Conservation (phyloP, 176 grass and related monocot species). For the Saccharum officinarum region DNA sequence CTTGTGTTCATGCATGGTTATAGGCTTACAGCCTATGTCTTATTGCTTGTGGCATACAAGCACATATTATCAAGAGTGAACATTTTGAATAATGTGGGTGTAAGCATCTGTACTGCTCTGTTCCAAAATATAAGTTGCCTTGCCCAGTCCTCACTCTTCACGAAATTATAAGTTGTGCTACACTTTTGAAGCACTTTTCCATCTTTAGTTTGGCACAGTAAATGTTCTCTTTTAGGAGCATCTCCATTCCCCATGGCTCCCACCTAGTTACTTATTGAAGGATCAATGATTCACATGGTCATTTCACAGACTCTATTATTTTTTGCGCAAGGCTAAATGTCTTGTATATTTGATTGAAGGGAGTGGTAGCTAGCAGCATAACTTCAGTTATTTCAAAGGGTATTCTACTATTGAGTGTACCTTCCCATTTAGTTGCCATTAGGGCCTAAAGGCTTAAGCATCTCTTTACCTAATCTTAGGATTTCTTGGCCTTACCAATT, state of each 20-base stretch:
- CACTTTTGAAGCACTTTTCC: not conserved
- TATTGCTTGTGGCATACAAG: constrained; percentile 12
- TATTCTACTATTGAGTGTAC: not conserved
- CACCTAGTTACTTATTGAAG: not conserved
- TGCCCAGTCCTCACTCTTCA: not conserved
- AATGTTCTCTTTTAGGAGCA: not conserved
- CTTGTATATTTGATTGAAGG: not conserved
- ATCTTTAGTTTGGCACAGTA: not conserved
- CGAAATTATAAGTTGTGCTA: not conserved
- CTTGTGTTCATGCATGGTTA: not conserved
- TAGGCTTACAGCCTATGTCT: not conserved
- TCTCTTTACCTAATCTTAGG: not conserved
- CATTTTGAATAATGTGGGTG: not conserved
- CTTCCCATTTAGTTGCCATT: not conserved
- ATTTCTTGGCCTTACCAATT: constrained; percentile 3
- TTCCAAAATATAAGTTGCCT: constrained; percentile 14
- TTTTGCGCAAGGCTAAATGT: not conserved
- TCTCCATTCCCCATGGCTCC: not conserved
- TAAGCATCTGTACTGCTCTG: not conserved
- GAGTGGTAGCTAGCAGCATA: not conserved
- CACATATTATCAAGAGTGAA: not conserved
- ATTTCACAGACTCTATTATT: not conserved
- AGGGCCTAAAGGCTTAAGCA: not conserved
- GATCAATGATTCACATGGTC: not conserved
- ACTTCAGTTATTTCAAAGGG: not conserved